Percentiles rank a stretch among this genome's conserved stretches.
Conservation (phyloP, 495 filamentous ascomycete genomes). For the Penicillium egyptiacum region DNA sequence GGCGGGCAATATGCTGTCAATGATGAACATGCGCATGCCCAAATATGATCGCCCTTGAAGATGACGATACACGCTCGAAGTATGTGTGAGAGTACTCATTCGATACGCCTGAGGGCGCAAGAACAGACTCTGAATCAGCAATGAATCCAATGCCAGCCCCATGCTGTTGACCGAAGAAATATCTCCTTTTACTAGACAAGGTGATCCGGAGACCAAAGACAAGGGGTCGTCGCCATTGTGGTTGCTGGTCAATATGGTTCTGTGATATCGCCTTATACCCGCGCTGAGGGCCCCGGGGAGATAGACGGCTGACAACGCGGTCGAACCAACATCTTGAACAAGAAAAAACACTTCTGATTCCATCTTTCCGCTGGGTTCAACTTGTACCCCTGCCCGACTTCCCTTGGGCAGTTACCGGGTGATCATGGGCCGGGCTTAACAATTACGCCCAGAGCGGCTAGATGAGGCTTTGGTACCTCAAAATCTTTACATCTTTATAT, state of each 20-base stretch:
- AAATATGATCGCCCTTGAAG: constrained; percentile 59
- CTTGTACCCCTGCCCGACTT: not conserved
- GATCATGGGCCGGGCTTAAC: not conserved
- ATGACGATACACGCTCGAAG: not conserved
- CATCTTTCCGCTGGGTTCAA: not conserved
- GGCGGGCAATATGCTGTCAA: constrained; percentile 76
- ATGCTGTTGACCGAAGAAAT: not conserved
- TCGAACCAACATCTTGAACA: not conserved
- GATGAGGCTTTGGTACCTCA: not conserved
- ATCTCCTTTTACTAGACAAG: not conserved
- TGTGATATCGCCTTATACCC: not conserved
- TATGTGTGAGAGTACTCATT: not conserved
- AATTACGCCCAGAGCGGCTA: not conserved
- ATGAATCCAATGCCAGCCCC: not conserved
- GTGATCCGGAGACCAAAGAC: not conserved
- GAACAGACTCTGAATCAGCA: not conserved
- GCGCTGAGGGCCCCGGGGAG: not conserved
- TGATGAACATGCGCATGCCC: constrained; percentile 80
- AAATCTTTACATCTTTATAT: not conserved
- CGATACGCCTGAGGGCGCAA: not conserved
- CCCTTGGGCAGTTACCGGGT: not conserved
- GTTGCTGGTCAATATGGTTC: not conserved
- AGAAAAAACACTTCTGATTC: not conserved
- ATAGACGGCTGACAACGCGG: not conserved
- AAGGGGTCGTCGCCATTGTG: not conserved